Evolutionary conservation across 176 grass and related monocot genomes (phyloP).

Genomic region (Carex pumila): DNA sequence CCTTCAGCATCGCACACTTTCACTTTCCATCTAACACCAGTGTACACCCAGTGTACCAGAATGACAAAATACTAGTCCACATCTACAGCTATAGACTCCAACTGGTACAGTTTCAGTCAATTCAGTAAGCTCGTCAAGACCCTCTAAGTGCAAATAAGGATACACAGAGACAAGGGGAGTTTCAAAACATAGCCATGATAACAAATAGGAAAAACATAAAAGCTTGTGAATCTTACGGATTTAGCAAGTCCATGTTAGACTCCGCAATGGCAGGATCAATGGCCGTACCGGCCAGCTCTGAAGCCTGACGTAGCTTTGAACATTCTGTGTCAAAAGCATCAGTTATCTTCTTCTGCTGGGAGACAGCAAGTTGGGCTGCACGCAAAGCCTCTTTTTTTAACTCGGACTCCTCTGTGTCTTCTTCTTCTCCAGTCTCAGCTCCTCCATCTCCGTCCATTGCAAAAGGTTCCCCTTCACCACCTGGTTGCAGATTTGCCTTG

Average conservation of each 20-base stretch:
- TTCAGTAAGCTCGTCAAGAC: background rate
- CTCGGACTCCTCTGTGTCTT: constrained; percentile 88
- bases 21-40: background rate
- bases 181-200: background rate
- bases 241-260: constrained; percentile 72
- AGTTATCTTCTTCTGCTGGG: constrained; percentile 92
- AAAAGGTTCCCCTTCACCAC: constrained; percentile 31
- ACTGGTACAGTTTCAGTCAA: background rate
- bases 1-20: background rate
- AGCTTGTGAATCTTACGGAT: constrained; percentile 67
- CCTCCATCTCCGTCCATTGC: constrained; percentile 39
- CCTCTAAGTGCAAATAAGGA: background rate
- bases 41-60: background rate
- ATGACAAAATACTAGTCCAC: background rate
- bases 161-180: background rate
- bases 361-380: constrained; percentile 79
- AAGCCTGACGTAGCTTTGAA: constrained; percentile 55
- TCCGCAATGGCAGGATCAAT: constrained; percentile 55
- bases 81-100: background rate
- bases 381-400: constrained; percentile 83
- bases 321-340: constrained; percentile 93
- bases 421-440: constrained; percentile 48
- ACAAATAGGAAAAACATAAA: background rate
- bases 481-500: constrained; percentile 43
- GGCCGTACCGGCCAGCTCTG: constrained; percentile 34